A percentile compares a stretch with the other conserved stretches of the same genome.
These are phyloP conservation scores for Ceratocystis ficicola DNA, from an alignment of 2,329 filamentous ascomycete genomes.

Conservation along the genomic window DNA sequence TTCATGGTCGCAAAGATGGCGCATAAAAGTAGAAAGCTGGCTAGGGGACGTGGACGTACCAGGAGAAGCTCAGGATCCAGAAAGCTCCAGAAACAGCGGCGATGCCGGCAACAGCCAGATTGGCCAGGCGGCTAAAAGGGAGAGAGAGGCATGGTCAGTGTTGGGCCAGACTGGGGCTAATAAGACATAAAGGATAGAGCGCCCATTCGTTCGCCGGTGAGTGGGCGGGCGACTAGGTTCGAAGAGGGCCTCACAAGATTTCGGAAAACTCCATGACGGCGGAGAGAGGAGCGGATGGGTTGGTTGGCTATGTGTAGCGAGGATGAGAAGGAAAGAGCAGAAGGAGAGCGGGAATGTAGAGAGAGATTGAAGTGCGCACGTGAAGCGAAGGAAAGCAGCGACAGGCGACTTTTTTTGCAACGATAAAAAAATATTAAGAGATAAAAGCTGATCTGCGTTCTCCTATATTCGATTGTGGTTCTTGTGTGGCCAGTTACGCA, in stretches of 20 bases:
- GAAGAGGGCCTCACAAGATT: constrained; percentile 60
- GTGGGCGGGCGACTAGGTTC: background rate
- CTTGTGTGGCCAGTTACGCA: background rate
- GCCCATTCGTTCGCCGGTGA: no score
- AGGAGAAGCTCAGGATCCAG: constrained; percentile 50
- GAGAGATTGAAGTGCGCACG: no score
- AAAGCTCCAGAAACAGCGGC: constrained; percentile 76
- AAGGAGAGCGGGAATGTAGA: background rate
- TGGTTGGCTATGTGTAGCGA: background rate
- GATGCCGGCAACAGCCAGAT: constrained; percentile 73
- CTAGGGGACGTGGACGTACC: constrained; percentile 44
- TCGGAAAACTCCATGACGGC: constrained; percentile 78
- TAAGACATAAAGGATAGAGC: no score
- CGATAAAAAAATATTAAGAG: background rate
- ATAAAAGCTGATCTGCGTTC: background rate
- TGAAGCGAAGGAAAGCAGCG: no score
- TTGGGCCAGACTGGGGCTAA: background rate
- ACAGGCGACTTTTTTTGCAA: background rate
- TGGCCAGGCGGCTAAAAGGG: constrained; percentile 69
- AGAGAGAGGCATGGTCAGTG: constrained; percentile 15
- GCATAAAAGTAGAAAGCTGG: no score
- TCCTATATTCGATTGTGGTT: background rate
- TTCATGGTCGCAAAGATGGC: no score
- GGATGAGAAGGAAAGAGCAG: background rate
- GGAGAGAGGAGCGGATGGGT: constrained; percentile 4